A percentile compares a stretch with the other conserved stretches of the same genome.
Conservation (phyloP, 1,284 basidiomycete genomes). For the Malassezia japonica region DNA sequence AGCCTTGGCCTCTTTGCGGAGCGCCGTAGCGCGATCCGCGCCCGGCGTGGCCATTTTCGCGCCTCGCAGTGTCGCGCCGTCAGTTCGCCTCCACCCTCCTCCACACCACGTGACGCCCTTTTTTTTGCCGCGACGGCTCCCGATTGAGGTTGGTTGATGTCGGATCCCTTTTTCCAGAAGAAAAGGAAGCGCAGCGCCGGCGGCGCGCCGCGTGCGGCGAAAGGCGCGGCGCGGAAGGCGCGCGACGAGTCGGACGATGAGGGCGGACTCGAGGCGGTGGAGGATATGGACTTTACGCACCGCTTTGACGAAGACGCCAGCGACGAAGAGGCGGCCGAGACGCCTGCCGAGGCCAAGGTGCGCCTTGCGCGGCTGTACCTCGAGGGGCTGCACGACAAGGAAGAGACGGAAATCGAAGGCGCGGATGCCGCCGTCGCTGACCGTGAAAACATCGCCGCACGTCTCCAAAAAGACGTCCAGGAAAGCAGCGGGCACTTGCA, state of each 20-base stretch:
- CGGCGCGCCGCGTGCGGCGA: background rate
- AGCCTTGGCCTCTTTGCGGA: constrained; percentile 23
- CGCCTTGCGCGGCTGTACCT: constrained; percentile 83
- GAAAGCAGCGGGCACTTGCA: constrained; percentile 57
- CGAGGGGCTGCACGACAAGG: constrained; percentile 56
- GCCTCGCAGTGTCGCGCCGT: too few relatives aligned
- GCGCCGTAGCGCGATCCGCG: constrained; percentile 1
- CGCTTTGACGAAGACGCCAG: constrained; percentile 20
- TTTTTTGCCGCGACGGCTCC: constrained; percentile 8
- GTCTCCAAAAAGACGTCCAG: constrained; percentile 57
- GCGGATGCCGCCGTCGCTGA: constrained; percentile 90
- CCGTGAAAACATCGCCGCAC: constrained; percentile 75
- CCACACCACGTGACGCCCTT: constrained; percentile 8
- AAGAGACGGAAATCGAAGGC: constrained; percentile 23
- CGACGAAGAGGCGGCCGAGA: constrained; percentile 53
- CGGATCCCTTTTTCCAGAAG: constrained; percentile 48
- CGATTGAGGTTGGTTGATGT: constrained; percentile 22
- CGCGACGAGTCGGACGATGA: constrained; percentile 21
- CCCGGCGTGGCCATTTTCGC: background rate
- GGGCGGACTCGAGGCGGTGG: constrained; percentile 17
- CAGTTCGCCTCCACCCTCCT: background rate
- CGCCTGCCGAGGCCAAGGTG: constrained; percentile 84
- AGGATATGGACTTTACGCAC: constrained; percentile 38
- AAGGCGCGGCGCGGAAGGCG: constrained; percentile 1
- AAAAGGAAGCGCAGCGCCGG: constrained; percentile 41